Conservation (phyloP, 2,329 filamentous ascomycete genomes). For the Coniochaeta pulveracea region DNA sequence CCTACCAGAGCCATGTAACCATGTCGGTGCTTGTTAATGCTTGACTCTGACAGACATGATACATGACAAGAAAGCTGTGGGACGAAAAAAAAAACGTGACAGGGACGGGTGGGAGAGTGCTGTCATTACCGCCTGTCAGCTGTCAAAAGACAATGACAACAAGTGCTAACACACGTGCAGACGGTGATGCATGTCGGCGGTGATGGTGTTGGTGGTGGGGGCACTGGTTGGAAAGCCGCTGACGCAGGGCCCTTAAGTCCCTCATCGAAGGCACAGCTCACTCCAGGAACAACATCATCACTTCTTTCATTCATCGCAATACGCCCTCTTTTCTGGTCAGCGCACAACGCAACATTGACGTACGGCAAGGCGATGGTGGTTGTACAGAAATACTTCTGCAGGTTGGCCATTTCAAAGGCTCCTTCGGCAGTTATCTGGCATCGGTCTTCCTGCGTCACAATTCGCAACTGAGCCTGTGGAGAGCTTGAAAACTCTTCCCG, state of each 20-base stretch:
- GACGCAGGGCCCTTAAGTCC: background rate
- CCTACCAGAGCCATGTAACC: too few relatives aligned
- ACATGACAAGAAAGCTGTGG: slow-evolving; percentile 1
- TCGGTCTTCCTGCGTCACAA: slow-evolving; percentile 1
- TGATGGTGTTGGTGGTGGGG: background rate
- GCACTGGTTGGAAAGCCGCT: slow-evolving; percentile 1
- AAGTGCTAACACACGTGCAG: background rate
- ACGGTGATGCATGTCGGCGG: background rate
- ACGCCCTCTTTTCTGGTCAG: too few relatives aligned
- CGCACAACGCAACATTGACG: background rate
- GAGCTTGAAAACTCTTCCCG: background rate
- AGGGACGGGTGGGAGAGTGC: background rate
- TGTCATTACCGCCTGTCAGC: background rate
- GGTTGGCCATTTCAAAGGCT: background rate
- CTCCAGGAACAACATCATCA: background rate
- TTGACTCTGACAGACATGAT: too few relatives aligned
- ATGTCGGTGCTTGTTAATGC: too few relatives aligned
- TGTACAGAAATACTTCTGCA: too few relatives aligned
- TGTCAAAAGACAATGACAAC: background rate
- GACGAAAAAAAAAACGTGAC: background rate
- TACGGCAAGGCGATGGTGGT: background rate
- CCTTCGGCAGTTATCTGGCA: background rate
- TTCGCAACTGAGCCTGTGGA: too few relatives aligned
- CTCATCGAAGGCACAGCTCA: background rate
- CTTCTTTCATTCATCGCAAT: too few relatives aligned